A percentile compares a stretch with the other conserved stretches of the same genome.
Conservation (phyloP, 306 rosid species). For the Gynostemma pentaphyllum region DNA sequence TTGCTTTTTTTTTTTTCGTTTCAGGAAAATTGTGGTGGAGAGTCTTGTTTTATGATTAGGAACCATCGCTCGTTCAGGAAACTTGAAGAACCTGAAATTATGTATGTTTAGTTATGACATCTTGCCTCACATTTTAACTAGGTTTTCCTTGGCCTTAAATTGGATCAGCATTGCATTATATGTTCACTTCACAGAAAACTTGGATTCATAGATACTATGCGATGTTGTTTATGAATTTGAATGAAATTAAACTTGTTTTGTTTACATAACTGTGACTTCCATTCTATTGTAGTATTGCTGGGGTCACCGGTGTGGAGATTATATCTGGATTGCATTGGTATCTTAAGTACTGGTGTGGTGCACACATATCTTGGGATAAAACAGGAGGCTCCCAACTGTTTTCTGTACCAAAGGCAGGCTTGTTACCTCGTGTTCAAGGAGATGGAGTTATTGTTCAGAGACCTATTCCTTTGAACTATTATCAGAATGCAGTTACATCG, state of each 20-base stretch:
- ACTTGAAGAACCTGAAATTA: slow-evolving; percentile 43
- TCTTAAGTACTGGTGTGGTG: slow-evolving; percentile 59
- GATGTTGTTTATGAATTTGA: not conserved
- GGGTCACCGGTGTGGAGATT: slow-evolving; percentile 75
- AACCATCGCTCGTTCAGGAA: slow-evolving; percentile 40
- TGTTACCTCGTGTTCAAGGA: slow-evolving; percentile 39
- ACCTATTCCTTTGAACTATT: slow-evolving; percentile 74
- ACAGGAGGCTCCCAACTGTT: slow-evolving; percentile 69
- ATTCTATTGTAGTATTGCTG: slow-evolving; percentile 35
- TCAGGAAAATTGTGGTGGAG: slow-evolving; percentile 59
- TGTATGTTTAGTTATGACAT: slow-evolving; percentile 31
- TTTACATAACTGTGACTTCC: slow-evolving; percentile 2
- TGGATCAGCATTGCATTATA: not conserved
- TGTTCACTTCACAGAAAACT: not conserved
- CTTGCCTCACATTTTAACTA: not conserved
- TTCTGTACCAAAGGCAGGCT: slow-evolving; percentile 48
- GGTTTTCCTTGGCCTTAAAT: not conserved
- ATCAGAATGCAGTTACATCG: slow-evolving; percentile 90
- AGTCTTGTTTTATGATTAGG: slow-evolving; percentile 51
- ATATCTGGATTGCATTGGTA: slow-evolving; percentile 80
- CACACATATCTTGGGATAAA: slow-evolving; percentile 87
- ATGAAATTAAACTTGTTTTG: not conserved
- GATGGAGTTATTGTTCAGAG: slow-evolving; percentile 44
- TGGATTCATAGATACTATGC: not conserved
- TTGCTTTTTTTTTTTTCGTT: not conserved